phyloP scores from a whole-genome alignment of 108 stramenopile species.

The Cyclotella baltica region DNA sequence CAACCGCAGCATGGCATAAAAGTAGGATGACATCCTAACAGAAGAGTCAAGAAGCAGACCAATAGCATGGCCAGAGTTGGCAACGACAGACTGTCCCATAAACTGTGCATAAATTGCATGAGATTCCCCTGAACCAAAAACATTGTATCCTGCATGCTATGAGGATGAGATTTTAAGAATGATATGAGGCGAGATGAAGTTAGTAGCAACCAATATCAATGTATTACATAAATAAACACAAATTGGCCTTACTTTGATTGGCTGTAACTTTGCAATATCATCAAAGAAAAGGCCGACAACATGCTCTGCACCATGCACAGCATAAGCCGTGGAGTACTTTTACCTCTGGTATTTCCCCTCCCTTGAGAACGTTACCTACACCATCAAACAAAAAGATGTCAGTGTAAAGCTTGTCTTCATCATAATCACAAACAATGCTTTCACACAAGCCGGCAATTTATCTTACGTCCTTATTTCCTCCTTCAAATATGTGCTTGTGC shows the following conservation, averaged over 20 bases:
- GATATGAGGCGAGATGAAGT: not conserved
- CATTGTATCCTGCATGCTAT: conserved; percentile 20
- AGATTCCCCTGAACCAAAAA: conserved; percentile 28
- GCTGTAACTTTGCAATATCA: not conserved
- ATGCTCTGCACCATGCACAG: conserved; percentile 32
- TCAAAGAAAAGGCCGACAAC: conserved; percentile 23
- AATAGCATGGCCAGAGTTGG: not conserved
- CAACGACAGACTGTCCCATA: not conserved
- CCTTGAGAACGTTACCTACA: conserved; percentile 31
- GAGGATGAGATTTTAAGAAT: conserved; percentile 6
- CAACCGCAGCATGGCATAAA: not conserved
- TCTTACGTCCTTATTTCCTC: conserved; percentile 29
- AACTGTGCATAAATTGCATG: conserved; percentile 16
- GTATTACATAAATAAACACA: too few species aligned
- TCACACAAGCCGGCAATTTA: conserved; percentile 16
- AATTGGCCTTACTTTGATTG: not conserved
- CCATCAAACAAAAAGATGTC: conserved; percentile 44
- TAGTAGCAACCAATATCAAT: not conserved
- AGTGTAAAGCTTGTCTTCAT: conserved; percentile 2
- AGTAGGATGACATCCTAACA: not conserved
- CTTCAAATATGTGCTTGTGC: conserved; percentile 22
- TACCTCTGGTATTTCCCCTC: conserved; percentile 15
- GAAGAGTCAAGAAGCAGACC: conserved; percentile 11
- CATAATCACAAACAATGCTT: conserved; percentile 10
- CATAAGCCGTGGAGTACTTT: conserved; percentile 1